Evolutionary conservation across 352 stramenopile genomes (phyloP), one percentile per base, ranked within the genome.

Genomic region (Phytophthora podocarpi): DNA sequence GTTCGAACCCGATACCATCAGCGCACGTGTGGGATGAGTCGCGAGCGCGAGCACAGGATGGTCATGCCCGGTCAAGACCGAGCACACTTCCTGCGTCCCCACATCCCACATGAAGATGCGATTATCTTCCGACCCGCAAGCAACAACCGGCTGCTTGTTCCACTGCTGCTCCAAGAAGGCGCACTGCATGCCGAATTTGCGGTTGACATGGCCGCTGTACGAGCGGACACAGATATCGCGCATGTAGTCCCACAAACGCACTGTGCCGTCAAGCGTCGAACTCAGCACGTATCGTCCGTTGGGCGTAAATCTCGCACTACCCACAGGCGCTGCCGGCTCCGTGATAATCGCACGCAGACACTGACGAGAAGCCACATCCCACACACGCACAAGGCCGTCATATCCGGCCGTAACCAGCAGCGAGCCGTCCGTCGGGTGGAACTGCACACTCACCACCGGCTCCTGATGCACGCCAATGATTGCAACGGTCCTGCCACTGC

Each of bases 351-450:
- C 98, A 34, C 97, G 97, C 21, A 99, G 72, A 72, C 96, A 99
- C 70, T 98, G 90, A 37, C 93, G 95, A 21, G 91, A 97, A 18
- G 88, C 89, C n/a, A 97, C 93, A 79, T 99, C 97, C 97, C 97
- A 99, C 27, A 99, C 87, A 39, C 97, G 82, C 49, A 82, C 82
- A n/a, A 93, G 68, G 6, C 82, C 86, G 55, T 95, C 87, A 53
- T 89, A 91, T 55, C 79, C 79, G 30, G 59, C 79, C 2, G 89
- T 94, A 18, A 95, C 86, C 13, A 99, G 81, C 58, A 98, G 87
- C 32, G 95, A 98, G 58, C 96, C 96, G 72, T 99, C 96, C 20
- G 82, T 80, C 37, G 67, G 67, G 68, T 97, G 98, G 66, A 99
- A 99, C 54, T 85, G 76, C 24, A 98, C 91, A 21, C 88, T 90